These are phyloP conservation scores for Dendrobium nobile DNA, from an alignment of 106 monocot species.

Conservation along the genomic window DNA sequence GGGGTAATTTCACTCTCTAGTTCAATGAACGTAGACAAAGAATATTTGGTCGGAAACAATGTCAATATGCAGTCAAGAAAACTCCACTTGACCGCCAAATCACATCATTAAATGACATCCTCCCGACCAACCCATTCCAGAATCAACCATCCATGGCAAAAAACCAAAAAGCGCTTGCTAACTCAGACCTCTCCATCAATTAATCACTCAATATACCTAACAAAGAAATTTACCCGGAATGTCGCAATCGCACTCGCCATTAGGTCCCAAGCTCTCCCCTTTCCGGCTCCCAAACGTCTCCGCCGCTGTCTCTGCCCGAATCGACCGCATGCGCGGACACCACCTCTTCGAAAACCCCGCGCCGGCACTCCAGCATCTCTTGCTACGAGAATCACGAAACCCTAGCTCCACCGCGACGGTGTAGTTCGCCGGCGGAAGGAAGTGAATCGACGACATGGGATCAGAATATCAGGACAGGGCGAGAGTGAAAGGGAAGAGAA, in stretches of 20 bases:
- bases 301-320: slow-evolving; percentile 28
- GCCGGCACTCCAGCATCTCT: slow-evolving; percentile 10
- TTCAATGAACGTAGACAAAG: too few species aligned
- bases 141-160: neutral
- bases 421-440: neutral
- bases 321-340: slow-evolving; percentile 28
- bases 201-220: neutral
- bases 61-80: neutral
- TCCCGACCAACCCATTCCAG: neutral
- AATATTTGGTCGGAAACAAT: neutral
- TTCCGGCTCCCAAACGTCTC: neutral
- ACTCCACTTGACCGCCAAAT: neutral
- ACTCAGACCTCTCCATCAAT: neutral
- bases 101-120: neutral
- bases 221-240: slow-evolving; percentile 8
- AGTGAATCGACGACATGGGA: neutral
- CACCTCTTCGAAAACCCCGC: slow-evolving; percentile 28
- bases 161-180: neutral
- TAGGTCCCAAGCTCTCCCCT: neutral
- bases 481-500: neutral
- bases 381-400: neutral
- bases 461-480: neutral
- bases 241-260: slow-evolving; percentile 4
- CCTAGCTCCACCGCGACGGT: neutral
- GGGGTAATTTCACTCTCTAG: too few species aligned